Evolutionary conservation across 2,329 filamentous ascomycete species (phyloP).

Genomic region (Raffaelea albimanens): DNA sequence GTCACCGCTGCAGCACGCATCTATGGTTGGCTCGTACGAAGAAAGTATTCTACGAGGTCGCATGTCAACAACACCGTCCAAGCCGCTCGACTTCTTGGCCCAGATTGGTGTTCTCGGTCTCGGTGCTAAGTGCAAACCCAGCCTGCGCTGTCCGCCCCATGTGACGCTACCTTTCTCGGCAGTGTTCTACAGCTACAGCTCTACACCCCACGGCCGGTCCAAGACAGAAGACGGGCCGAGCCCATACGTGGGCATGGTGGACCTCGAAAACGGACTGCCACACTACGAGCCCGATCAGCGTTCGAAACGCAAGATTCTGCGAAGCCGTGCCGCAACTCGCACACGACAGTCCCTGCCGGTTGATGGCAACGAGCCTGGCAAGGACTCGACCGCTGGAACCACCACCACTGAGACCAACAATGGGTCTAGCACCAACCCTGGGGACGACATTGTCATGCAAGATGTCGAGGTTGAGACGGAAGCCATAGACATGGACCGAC

Average conservation of each 20-base stretch:
- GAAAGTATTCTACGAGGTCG: slow-evolving; percentile 90
- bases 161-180: slow-evolving; percentile 86
- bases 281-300: slow-evolving; percentile 38
- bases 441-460: slow-evolving; percentile 11
- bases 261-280: slow-evolving; percentile 71
- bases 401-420: too few relatives aligned
- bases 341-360: too few relatives aligned
- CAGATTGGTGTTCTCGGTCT: slow-evolving; percentile 90
- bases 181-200: slow-evolving; percentile 89
- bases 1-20: slow-evolving; percentile 76
- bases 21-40: slow-evolving; percentile 96
- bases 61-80: slow-evolving; percentile 94
- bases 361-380: background rate
- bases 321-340: slow-evolving; percentile 25
- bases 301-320: slow-evolving; percentile 34
- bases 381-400: too few relatives aligned
- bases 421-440: background rate
- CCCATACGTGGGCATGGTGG: slow-evolving; percentile 89
- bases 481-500: slow-evolving; percentile 11
- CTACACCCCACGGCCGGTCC: slow-evolving; percentile 51
- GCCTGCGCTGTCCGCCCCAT: slow-evolving; percentile 76
- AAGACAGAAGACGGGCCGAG: slow-evolving; percentile 78
- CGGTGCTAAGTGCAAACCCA: slow-evolving; percentile 72
- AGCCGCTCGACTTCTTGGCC: slow-evolving; percentile 83
- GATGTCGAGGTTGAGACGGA: slow-evolving; percentile 12